phyloP scores from a whole-genome alignment of 2,329 filamentous ascomycete species.

The Botrytis cinerea region DNA sequence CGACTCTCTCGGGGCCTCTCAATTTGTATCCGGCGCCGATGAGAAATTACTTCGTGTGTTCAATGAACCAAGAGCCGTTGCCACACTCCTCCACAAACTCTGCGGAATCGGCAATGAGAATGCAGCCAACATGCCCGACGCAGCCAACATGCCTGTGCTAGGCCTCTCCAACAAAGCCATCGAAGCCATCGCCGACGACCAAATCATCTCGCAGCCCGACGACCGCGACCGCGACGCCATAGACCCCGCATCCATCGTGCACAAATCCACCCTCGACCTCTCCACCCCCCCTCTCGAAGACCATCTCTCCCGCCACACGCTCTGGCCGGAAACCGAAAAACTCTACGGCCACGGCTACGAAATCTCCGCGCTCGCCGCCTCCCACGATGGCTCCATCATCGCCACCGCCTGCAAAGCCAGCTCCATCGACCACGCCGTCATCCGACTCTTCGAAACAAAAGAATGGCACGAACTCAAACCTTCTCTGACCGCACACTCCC shows the following conservation, averaged over 20 bases:
- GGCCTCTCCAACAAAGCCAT: conserved; percentile 96
- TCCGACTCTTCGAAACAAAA: conserved; percentile 84
- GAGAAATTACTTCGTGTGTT: conserved; percentile 98
- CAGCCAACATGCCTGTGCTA: conserved; percentile 91
- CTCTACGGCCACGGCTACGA: conserved; percentile 98
- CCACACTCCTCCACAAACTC: conserved; percentile 68
- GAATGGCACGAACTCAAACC: conserved; percentile 87
- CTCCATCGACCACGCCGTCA: conserved; percentile 90
- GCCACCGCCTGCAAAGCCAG: conserved; percentile 93
- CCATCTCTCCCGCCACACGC: conserved; percentile 81
- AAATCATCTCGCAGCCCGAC: conserved; percentile 47
- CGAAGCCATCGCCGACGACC: conserved; percentile 55
- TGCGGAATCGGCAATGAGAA: conserved; percentile 56
- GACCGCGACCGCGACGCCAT: conserved; percentile 55
- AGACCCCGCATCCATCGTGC: conserved; percentile 57
- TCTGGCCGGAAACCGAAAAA: conserved; percentile 96
- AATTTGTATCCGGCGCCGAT: conserved; percentile 92
- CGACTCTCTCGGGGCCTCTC: conserved; percentile 68
- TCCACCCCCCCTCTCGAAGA: conserved; percentile 85
- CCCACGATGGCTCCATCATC: conserved; percentile 71
- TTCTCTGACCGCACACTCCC: conserved; percentile 77
- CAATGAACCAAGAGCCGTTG: conserved; percentile 81
- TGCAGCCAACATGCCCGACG: conserved; percentile 67
- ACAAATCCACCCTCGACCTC: conserved; percentile 63
- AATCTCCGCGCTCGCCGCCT: conserved; percentile 82